These are phyloP conservation scores for Sarocladiaceae sp. DNA, from an alignment of 2,329 filamentous ascomycete genomes.

Conservation along the genomic window DNA sequence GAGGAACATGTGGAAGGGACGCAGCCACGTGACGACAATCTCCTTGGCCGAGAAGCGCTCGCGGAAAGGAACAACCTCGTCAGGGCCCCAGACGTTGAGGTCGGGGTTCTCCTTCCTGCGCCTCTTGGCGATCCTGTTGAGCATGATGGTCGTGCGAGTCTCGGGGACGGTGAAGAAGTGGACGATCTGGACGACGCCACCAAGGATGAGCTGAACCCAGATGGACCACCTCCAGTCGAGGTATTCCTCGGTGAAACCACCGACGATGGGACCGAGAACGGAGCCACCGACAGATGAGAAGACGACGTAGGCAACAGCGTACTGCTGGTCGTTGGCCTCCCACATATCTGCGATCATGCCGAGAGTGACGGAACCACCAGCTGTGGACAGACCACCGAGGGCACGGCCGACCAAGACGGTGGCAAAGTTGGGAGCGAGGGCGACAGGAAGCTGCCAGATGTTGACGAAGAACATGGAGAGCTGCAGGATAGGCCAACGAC, in stretches of 20 bases:
- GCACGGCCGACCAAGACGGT: slow-evolving; percentile 64
- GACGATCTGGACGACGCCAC: slow-evolving; percentile 58
- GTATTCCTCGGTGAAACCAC: slow-evolving; percentile 65
- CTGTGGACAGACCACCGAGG: slow-evolving; percentile 63
- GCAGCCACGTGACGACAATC: slow-evolving; percentile 49
- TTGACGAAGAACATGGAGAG: slow-evolving; percentile 69
- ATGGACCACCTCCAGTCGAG: slow-evolving; percentile 67
- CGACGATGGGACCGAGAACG: slow-evolving; percentile 70
- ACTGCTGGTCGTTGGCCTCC: slow-evolving; percentile 65
- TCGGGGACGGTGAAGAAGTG: slow-evolving; percentile 70
- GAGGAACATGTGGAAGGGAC: slow-evolving; percentile 67
- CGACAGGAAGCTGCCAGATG: slow-evolving; percentile 67
- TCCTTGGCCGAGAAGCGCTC: slow-evolving; percentile 54
- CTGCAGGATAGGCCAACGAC: slow-evolving; percentile 70
- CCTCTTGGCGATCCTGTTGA: slow-evolving; percentile 71
- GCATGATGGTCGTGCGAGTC: slow-evolving; percentile 68
- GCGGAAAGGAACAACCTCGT: slow-evolving; percentile 58
- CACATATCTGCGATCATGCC: slow-evolving; percentile 73
- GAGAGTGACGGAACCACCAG: slow-evolving; percentile 66
- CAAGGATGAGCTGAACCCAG: slow-evolving; percentile 81
- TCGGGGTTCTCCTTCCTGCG: slow-evolving; percentile 51
- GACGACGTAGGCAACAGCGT: slow-evolving; percentile 69
- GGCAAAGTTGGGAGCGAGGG: slow-evolving; percentile 65
- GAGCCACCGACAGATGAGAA: slow-evolving; percentile 76
- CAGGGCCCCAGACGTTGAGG: slow-evolving; percentile 62